Evolutionary conservation across 2,329 filamentous ascomycete genomes (phyloP), one percentile per base, ranked within the genome.

Genomic region (Xylaria sp.): DNA sequence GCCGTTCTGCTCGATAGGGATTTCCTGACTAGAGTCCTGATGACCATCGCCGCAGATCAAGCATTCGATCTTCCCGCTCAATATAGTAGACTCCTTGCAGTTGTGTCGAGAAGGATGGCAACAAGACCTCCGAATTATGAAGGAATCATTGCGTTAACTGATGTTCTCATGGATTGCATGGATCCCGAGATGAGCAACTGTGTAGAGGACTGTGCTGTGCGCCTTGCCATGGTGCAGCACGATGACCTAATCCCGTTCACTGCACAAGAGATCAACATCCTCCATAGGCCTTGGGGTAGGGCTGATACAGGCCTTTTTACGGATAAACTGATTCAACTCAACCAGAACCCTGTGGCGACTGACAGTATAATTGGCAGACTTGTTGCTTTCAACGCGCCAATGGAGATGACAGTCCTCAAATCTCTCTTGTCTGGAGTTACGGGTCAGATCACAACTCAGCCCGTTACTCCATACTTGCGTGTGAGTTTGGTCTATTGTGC

Each of bases 301-400:
- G 70, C 72, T 27, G 65, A 72, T 20, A 69, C 73, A 4, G 87
- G 85, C 68, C 79, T 88, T n/a, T 87, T 91, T 59, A 76, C 90
- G 27, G 87, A 89, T 73, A 92, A 91, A 75, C 81, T 94, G 29
- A 81, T 94, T 31, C 81, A 82, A 22, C 82, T 91, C 55, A 85
- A 90, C 68, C 86, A 90, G 73, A 89, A 88, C 61, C 77, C 78
- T 0, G 69, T 74, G 1, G 81, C 81, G 2, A 87, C 86, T 1
- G 81, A 85, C 56, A 80, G 78, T 13, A 90, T 94, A 59, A 75
- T 94, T 55, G 78, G 78, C 42, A 80, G 83, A 3, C 81, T 93
- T 39, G 78, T 92, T 47, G 77, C 80, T n/a, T 79, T 85, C 22
- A 84, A 85, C 62, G 77, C 80, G 0, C 72, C 79, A 6, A 83